Evolutionary conservation across 108 stramenopile genomes (phyloP).

Genomic region (Cyclotella cryptica): DNA sequence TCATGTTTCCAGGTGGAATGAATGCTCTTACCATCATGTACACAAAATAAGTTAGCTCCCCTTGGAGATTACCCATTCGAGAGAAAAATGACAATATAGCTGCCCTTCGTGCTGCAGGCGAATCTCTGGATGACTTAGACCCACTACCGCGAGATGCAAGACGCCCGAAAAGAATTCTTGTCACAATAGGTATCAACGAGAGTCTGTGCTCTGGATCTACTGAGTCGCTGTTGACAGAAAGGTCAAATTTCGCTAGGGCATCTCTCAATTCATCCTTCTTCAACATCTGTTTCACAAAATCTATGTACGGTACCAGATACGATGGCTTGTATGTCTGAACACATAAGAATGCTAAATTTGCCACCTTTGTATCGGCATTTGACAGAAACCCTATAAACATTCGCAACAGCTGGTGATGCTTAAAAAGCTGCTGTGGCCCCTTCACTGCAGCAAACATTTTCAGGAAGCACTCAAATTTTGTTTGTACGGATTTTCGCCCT

Average conservation of each 20-base stretch:
- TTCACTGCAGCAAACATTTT: slow-evolving; percentile 79
- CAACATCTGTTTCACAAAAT: slow-evolving; percentile 58
- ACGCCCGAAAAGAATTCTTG: slow-evolving; percentile 83
- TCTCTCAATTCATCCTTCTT: slow-evolving; percentile 75
- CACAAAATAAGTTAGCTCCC: slow-evolving; percentile 74
- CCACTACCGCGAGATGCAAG: slow-evolving; percentile 61
- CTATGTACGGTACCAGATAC: slow-evolving; percentile 64
- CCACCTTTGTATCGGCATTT: slow-evolving; percentile 68
- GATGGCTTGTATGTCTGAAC: slow-evolving; percentile 69
- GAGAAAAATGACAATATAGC: slow-evolving; percentile 85
- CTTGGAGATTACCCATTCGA: slow-evolving; percentile 59
- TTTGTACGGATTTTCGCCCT: slow-evolving; percentile 55
- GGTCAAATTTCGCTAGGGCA: slow-evolving; percentile 68
- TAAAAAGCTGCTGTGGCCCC: slow-evolving; percentile 80
- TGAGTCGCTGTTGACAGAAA: slow-evolving; percentile 51
- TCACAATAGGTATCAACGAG: slow-evolving; percentile 63
- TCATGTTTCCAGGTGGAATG: slow-evolving; percentile 51
- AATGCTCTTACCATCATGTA: slow-evolving; percentile 82
- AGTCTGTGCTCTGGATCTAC: slow-evolving; percentile 64
- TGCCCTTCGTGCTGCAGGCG: slow-evolving; percentile 73
- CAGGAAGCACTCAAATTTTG: slow-evolving; percentile 66
- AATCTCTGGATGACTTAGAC: slow-evolving; percentile 73
- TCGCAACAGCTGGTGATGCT: slow-evolving; percentile 62
- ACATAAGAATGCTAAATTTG: slow-evolving; percentile 66
- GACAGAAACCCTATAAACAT: slow-evolving; percentile 69